Evolutionary conservation across 805 yeast species (phyloP).

Genomic region (Pichia paraexigua): DNA sequence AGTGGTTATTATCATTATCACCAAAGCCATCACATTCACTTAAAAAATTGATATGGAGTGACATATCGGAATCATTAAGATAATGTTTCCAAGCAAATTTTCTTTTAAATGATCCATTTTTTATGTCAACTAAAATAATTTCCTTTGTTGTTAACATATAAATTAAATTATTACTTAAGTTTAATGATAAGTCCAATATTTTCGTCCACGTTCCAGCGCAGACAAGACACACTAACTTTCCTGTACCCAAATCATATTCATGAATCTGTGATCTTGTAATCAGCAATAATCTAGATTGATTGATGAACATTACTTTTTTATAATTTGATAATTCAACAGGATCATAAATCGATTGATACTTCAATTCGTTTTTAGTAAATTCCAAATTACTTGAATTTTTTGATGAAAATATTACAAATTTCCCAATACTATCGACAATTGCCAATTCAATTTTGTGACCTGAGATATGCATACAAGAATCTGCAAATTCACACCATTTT

Average conservation of each 20-base stretch:
- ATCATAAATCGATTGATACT: constrained; percentile 28
- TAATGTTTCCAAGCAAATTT: constrained; percentile 69
- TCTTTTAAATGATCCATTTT: constrained; percentile 32
- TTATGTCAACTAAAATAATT: constrained; percentile 41
- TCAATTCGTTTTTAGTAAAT: constrained; percentile 4
- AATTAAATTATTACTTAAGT: constrained; percentile 18
- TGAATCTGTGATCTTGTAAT: constrained; percentile 39
- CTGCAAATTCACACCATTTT: constrained; percentile 6
- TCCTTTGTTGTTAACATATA: constrained; percentile 63
- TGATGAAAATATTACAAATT: constrained; percentile 36
- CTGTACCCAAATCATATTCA: constrained; percentile 23
- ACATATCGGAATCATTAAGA: constrained; percentile 45
- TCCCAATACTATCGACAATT: constrained; percentile 45
- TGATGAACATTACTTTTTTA: constrained; percentile 43
- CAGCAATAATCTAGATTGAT: constrained; percentile 24
- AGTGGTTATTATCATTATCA: not conserved
- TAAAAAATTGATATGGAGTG: constrained; percentile 17
- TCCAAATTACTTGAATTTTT: not conserved
- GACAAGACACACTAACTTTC: constrained; percentile 29
- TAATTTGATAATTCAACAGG: constrained; percentile 48
- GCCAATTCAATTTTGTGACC: constrained; percentile 15
- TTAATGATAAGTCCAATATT: constrained; percentile 36
- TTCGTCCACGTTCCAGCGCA: constrained; percentile 48
- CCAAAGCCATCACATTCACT: not conserved
- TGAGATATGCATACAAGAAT: not conserved